A percentile compares a stretch with the other conserved stretches of the same genome.
These are phyloP conservation scores for Penicillium tannophilum DNA, from an alignment of 495 filamentous ascomycete species.

Conservation along the genomic window DNA sequence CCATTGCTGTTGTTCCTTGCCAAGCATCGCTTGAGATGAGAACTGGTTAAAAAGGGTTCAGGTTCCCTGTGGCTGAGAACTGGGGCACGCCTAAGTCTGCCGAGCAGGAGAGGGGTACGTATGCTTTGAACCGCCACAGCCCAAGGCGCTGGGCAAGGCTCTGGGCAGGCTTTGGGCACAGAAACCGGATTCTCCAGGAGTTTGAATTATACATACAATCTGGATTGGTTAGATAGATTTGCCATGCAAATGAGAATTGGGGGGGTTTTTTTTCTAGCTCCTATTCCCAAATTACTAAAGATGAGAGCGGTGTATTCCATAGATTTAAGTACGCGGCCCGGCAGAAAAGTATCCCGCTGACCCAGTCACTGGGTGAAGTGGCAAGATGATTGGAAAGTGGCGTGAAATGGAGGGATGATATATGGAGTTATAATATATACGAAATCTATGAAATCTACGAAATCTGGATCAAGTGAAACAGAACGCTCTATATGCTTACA, in stretches of 20 bases:
- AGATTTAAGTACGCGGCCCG: neutral
- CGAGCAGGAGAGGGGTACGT: neutral
- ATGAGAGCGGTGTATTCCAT: neutral
- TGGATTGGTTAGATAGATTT: neutral
- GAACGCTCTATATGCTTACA: neutral
- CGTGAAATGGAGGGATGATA: neutral
- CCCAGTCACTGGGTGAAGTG: neutral
- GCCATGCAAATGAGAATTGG: neutral
- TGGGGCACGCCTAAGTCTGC: neutral
- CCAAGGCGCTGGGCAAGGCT: neutral
- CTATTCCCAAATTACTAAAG: neutral
- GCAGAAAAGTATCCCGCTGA: neutral
- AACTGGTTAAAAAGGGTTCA: conserved; percentile 1
- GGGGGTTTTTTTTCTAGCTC: neutral
- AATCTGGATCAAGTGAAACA: neutral
- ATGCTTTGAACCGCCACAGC: neutral
- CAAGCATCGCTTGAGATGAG: neutral
- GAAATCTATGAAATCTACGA: neutral
- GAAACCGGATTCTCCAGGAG: neutral
- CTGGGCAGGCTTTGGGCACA: neutral
- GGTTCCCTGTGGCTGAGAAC: neutral
- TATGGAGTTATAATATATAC: neutral
- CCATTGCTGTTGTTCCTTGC: neutral
- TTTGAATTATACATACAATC: neutral
- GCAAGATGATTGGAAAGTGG: neutral